Percentiles rank a stretch among this genome's conserved stretches.
Evolutionary conservation across 2,329 filamentous ascomycete genomes (phyloP).

Genomic region (Claviceps fusiformis): DNA sequence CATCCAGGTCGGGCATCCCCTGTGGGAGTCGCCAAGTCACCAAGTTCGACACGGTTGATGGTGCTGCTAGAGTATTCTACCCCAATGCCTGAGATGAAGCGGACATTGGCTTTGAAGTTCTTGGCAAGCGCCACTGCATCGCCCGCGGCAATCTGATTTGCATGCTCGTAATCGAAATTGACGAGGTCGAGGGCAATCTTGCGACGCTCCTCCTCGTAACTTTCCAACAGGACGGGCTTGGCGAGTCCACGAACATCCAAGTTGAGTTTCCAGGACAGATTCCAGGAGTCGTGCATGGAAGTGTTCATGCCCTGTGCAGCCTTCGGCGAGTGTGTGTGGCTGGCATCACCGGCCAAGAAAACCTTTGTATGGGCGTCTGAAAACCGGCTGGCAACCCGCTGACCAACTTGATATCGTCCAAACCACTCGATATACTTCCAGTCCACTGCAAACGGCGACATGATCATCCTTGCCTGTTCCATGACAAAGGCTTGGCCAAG

Average conservation of each 20-base stretch:
- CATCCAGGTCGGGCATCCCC: slow-evolving; percentile 40
- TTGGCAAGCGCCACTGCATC: slow-evolving; percentile 49
- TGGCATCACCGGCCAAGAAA: slow-evolving; percentile 59
- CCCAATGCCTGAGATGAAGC: slow-evolving; percentile 61
- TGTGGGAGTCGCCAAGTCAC: slow-evolving; percentile 25
- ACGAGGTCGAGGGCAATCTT: slow-evolving; percentile 47
- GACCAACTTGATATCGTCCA: slow-evolving; percentile 57
- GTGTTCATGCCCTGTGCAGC: slow-evolving; percentile 57
- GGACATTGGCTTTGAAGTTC: slow-evolving; percentile 58
- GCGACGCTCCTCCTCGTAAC: slow-evolving; percentile 49
- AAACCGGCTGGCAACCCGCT: slow-evolving; percentile 58
- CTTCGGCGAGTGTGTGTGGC: slow-evolving; percentile 60
- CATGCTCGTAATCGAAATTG: slow-evolving; percentile 45
- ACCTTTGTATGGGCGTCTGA: slow-evolving; percentile 45
- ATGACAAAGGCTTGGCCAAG: slow-evolving; percentile 56
- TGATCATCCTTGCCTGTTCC: slow-evolving; percentile 47
- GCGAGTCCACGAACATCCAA: slow-evolving; percentile 41
- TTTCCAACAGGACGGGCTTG: slow-evolving; percentile 39
- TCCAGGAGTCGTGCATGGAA: slow-evolving; percentile 48
- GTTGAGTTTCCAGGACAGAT: slow-evolving; percentile 40
- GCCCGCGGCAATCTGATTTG: slow-evolving; percentile 44
- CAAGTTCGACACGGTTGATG: slow-evolving; percentile 29
- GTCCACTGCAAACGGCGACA: slow-evolving; percentile 41
- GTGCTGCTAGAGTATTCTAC: slow-evolving; percentile 43
- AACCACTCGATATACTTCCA: slow-evolving; percentile 57